phyloP scores from a whole-genome alignment of 225 moss, liverwort and hornwort species.

The Thuidium tamariscinum region DNA sequence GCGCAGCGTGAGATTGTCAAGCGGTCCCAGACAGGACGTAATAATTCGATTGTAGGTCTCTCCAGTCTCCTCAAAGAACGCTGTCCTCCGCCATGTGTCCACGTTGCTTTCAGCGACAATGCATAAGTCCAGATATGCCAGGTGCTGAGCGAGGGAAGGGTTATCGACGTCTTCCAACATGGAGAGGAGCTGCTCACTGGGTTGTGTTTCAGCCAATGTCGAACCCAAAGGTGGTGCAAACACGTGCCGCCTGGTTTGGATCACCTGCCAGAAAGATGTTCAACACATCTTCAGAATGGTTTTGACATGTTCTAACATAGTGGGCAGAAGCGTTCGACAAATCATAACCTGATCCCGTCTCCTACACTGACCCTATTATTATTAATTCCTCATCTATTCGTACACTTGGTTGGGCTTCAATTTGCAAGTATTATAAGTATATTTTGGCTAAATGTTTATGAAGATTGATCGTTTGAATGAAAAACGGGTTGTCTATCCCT shows the following conservation, averaged over 20 bases:
- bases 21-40: constrained; percentile 31
- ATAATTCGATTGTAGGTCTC: constrained; percentile 70
- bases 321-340: neutral
- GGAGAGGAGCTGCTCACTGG: constrained; percentile 54
- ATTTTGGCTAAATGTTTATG: neutral
- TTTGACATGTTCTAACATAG: neutral
- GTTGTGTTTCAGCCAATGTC: constrained; percentile 52
- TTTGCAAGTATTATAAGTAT: neutral
- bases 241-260: constrained; percentile 50
- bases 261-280: constrained; percentile 22
- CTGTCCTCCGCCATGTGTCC: constrained; percentile 74
- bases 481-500: neutral
- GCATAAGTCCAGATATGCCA: constrained; percentile 67
- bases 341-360: neutral
- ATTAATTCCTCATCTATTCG: neutral
- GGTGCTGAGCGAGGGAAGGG: constrained; percentile 48
- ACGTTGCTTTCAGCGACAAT: constrained; percentile 69
- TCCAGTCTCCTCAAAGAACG: constrained; percentile 79
- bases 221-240: constrained; percentile 79
- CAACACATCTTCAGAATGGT: neutral
- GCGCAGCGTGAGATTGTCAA: constrained; percentile 55
- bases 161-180: constrained; percentile 50
- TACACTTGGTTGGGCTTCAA: neutral
- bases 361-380: neutral
- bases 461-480: neutral